Percentiles rank a stretch among this genome's conserved stretches.
Conservation (phyloP, 495 filamentous ascomycete genomes). For the Penicillium parvum region DNA sequence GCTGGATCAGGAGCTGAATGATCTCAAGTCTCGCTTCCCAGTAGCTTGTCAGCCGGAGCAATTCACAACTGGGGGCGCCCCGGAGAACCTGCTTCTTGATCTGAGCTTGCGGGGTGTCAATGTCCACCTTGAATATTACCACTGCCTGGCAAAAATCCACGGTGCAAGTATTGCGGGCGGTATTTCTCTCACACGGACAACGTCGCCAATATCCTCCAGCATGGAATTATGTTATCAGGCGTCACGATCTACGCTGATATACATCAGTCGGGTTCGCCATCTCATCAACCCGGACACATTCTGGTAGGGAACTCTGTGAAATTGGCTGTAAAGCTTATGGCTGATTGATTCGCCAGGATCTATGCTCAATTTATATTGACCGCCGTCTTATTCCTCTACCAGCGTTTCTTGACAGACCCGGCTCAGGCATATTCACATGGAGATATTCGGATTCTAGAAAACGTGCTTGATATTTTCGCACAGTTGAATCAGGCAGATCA, state of each 20-base stretch:
- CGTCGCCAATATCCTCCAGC: conserved; percentile 20
- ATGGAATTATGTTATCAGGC: conserved; percentile 23
- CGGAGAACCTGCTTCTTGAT: conserved; percentile 26
- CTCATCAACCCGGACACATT: conserved; percentile 24
- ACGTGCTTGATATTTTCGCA: conserved; percentile 7
- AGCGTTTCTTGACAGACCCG: conserved; percentile 15
- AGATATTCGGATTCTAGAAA: conserved; percentile 18
- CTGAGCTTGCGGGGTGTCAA: conserved; percentile 27
- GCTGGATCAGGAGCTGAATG: conserved; percentile 25
- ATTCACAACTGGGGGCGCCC: conserved; percentile 17
- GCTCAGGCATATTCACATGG: conserved; percentile 13
- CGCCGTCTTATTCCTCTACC: conserved; percentile 19
- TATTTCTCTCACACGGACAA: neutral
- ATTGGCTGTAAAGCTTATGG: neutral
- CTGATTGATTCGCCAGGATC: conserved; percentile 11
- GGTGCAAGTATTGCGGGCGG: conserved; percentile 14
- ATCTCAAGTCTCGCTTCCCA: conserved; percentile 18
- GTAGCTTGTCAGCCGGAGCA: conserved; percentile 16
- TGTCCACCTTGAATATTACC: conserved; percentile 30
- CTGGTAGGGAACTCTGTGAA: conserved; percentile 14
- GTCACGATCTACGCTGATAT: conserved; percentile 23
- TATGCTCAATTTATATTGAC: conserved; percentile 25
- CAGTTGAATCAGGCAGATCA: neutral
- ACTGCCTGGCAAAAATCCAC: conserved; percentile 26
- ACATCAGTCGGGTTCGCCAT: conserved; percentile 16